Evolutionary conservation across 257 asterid genomes (phyloP).

Genomic region (Avicennia marina): DNA sequence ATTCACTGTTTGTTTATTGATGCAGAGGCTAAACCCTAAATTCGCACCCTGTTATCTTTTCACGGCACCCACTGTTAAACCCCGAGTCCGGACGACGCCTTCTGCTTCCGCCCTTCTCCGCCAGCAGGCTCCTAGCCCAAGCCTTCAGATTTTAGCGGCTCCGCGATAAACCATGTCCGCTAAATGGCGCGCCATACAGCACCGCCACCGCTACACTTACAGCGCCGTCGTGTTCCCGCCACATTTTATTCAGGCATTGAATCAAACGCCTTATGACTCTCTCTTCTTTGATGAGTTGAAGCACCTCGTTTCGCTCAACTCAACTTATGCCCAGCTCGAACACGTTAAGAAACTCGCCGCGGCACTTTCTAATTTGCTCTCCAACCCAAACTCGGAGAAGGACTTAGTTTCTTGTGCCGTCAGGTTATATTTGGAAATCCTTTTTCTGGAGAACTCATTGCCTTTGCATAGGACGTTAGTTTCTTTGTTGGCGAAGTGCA

Average conservation of each 20-base stretch:
- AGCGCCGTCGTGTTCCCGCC: slow-evolving; percentile 64
- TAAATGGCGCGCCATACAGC: slow-evolving; percentile 97
- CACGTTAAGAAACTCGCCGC: slow-evolving; percentile 65
- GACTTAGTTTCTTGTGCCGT: slow-evolving; percentile 42
- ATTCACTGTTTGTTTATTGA: not conserved
- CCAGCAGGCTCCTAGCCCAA: not conserved
- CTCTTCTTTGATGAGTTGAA: slow-evolving; percentile 52
- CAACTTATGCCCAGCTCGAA: slow-evolving; percentile 82
- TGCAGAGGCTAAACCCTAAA: slow-evolving; percentile 27
- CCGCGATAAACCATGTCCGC: slow-evolving; percentile 53
- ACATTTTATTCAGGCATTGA: slow-evolving; percentile 50
- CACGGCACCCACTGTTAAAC: not conserved
- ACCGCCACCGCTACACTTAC: slow-evolving; percentile 92
- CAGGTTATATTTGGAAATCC: slow-evolving; percentile 54
- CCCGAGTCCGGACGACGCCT: slow-evolving; percentile 16
- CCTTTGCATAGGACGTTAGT: slow-evolving; percentile 80
- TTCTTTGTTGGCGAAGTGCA: slow-evolving; percentile 65
- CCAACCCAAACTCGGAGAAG: slow-evolving; percentile 38
- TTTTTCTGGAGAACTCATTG: slow-evolving; percentile 74
- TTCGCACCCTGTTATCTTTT: not conserved
- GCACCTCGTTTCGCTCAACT: slow-evolving; percentile 59
- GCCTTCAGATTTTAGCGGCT: not conserved
- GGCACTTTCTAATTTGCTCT: slow-evolving; percentile 47
- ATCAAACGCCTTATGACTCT: slow-evolving; percentile 42
- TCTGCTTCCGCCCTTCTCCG: slow-evolving; percentile 2